phyloP scores from a whole-genome alignment of 2,329 filamentous ascomycete species.

The Cytospora leucostoma region DNA sequence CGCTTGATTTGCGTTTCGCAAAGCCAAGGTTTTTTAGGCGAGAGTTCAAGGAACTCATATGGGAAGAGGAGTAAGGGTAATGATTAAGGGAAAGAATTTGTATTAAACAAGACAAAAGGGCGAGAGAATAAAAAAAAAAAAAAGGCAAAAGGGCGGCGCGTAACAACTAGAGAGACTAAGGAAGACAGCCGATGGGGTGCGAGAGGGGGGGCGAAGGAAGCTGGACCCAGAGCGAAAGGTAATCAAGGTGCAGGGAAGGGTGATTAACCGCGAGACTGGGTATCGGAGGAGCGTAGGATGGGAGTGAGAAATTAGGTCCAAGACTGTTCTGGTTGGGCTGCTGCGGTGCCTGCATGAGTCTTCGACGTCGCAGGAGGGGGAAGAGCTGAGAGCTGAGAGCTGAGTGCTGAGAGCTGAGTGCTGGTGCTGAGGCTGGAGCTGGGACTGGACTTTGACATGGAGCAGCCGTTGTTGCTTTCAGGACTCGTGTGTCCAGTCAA shows the following conservation, averaged over 20 bases:
- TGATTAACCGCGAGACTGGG: neutral
- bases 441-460: neutral
- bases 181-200: slow-evolving; percentile 5
- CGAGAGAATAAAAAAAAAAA: neutral
- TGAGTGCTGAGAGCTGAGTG: neutral
- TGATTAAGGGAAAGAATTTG: slow-evolving; percentile 33
- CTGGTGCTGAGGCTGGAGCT: neutral
- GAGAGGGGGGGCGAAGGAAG: slow-evolving; percentile 21
- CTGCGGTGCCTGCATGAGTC: slow-evolving; percentile 16
- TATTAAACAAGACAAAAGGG: slow-evolving; percentile 19
- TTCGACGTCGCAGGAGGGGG: slow-evolving; percentile 14
- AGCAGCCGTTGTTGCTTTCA: too few relatives aligned
- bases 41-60: slow-evolving; percentile 79
- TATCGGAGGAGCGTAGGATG: slow-evolving; percentile 10
- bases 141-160: slow-evolving; percentile 23
- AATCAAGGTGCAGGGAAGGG: slow-evolving; percentile 2
- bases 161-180: slow-evolving; percentile 21
- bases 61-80: slow-evolving; percentile 43
- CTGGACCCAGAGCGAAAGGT: neutral
- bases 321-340: slow-evolving; percentile 21
- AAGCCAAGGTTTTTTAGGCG: slow-evolving; percentile 79
- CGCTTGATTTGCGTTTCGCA: slow-evolving; percentile 74
- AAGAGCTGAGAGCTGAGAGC: neutral
- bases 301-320: slow-evolving; percentile 28
- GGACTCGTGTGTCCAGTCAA: too few relatives aligned